Evolutionary conservation across 306 rosid genomes (phyloP).

Genomic region (Albizia julibrissin): DNA sequence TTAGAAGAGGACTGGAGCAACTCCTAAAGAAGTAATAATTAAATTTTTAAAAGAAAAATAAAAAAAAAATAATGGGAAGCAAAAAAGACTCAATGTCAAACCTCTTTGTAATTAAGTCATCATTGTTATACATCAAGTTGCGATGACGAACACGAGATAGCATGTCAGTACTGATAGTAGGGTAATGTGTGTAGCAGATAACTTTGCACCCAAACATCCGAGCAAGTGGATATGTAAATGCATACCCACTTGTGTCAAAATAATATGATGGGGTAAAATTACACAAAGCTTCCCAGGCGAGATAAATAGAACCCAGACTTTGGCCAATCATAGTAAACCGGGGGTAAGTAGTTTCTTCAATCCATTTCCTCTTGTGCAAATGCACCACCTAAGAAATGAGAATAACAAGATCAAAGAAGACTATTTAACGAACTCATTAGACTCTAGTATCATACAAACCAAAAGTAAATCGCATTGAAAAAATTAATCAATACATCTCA

Average conservation of each 20-base stretch:
- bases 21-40: conserved; percentile 1
- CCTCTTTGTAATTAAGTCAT: conserved; percentile 66
- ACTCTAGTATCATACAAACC: neutral
- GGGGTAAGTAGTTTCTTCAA: conserved; percentile 85
- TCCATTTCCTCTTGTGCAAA: conserved; percentile 82
- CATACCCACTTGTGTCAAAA: conserved; percentile 89
- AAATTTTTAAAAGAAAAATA: neutral
- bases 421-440: conserved; percentile 5
- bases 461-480: conserved; percentile 10
- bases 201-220: conserved; percentile 86
- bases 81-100: conserved; percentile 29
- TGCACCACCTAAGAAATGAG: conserved; percentile 68
- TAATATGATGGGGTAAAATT: conserved; percentile 73
- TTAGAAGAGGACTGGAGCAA: neutral
- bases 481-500: conserved; percentile 16
- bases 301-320: conserved; percentile 83
- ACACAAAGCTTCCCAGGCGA: conserved; percentile 88
- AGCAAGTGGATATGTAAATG: conserved; percentile 92
- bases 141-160: conserved; percentile 84
- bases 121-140: conserved; percentile 78
- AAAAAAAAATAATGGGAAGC: neutral
- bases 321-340: conserved; percentile 94
- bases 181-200: conserved; percentile 89
- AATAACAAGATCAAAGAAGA: conserved; percentile 7
- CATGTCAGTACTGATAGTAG: conserved; percentile 96